phyloP scores from a whole-genome alignment of 1,284 basidiomycete species.

The Golubevia pallescens region DNA sequence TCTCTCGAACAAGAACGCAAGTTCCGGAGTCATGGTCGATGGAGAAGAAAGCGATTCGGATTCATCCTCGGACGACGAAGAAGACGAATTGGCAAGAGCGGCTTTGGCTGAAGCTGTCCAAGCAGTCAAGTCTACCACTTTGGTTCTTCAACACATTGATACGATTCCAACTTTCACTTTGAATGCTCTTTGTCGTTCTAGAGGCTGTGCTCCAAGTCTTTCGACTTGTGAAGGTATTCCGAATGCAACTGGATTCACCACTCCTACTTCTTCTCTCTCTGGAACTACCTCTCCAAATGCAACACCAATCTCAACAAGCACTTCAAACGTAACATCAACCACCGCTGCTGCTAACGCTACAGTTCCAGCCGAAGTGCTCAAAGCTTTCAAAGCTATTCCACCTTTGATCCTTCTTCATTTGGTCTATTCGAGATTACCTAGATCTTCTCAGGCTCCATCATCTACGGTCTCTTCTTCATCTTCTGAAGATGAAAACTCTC shows the following conservation, averaged over 20 bases:
- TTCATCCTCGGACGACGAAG: constrained; percentile 19
- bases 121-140: constrained; percentile 47
- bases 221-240: neutral
- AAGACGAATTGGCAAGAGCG: constrained; percentile 55
- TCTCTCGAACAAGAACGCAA: no score
- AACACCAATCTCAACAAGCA: no score
- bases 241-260: no score
- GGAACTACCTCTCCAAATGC: no score
- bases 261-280: no score
- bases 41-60: neutral
- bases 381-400: constrained; percentile 51
- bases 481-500: no score
- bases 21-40: neutral
- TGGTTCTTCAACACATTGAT: constrained; percentile 44
- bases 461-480: no score
- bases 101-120: constrained; percentile 55
- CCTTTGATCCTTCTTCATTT: constrained; percentile 51
- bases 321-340: neutral
- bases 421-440: constrained; percentile 48
- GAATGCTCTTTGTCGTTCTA: constrained; percentile 12
- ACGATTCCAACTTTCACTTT: constrained; percentile 6
- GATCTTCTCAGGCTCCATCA: constrained; percentile 6
- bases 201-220: constrained; percentile 21
- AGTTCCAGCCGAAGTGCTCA: constrained; percentile 20
- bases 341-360: neutral